Evolutionary conservation across 2,329 filamentous ascomycete species (phyloP), one percentile per base, ranked within the genome.

Genomic region (Diaporthe citriasiana): DNA sequence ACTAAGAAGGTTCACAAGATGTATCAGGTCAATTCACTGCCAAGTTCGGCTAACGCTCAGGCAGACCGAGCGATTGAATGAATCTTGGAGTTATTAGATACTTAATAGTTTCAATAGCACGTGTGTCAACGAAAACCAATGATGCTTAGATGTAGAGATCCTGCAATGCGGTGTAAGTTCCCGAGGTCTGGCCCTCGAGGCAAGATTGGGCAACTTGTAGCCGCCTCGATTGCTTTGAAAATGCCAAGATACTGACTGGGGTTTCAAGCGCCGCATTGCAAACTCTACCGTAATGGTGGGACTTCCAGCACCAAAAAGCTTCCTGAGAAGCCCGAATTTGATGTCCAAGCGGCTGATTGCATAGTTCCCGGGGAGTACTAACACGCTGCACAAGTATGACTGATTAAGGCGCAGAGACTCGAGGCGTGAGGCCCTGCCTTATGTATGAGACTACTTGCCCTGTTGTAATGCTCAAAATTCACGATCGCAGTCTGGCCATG

Each of bases 1-100:
- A 68, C 15, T 2, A 1, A 38, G 60, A 66, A 66, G 60, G 60
- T 66, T 66, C 63, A 27, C 45, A 45, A 27, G 45, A 38, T 53
- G 47, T 53, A 40, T 68, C 47, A 53, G 51, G 47, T 40, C 47
- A 38, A 38, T 2, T 50, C 27, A 5, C 3, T 35, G 45, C 42
- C 30, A 51, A 53, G 33, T 27, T 68, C 22, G 6, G 47, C 33
- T 38, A 30, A 68, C n/a, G 42, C 63, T 66, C 45, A 7, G 60
- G 45, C 45, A 66, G 30, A 1, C 30, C 42, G 45, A 66, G 45
- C 60, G 33, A 22, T 3, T 27, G 22, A 45, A 3, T 10, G n/a
- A 5, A 1, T 13, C 2, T 4, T 22, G 7, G 8, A 19, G 15
- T 1, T 2, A 35, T 22, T 42, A 7, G 7, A 38, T 1, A n/a